Evolutionary conservation across 2,329 filamentous ascomycete species (phyloP).

Genomic region (Cryphonectria nitschkei): DNA sequence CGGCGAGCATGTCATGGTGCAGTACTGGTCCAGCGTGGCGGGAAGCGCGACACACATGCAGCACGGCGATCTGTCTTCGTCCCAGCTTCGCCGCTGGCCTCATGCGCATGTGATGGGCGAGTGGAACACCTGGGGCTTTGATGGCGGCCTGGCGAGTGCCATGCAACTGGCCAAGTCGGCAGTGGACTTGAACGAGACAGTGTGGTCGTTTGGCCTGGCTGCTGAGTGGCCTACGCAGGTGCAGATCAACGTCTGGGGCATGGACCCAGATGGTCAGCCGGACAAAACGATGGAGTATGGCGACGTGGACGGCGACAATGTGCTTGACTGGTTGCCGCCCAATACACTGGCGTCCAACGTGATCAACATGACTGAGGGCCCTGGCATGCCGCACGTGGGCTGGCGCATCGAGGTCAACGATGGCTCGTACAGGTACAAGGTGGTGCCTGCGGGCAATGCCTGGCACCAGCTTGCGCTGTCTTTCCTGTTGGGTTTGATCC

Average conservation of each 20-base stretch:
- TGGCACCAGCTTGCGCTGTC: slow-evolving; percentile 56
- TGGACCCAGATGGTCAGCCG: slow-evolving; percentile 64
- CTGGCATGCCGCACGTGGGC: slow-evolving; percentile 55
- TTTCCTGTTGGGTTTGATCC: slow-evolving; percentile 56
- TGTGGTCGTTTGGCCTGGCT: slow-evolving; percentile 65
- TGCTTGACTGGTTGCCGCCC: slow-evolving; percentile 65
- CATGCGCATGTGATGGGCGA: slow-evolving; percentile 65
- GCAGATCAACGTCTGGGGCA: slow-evolving; percentile 69
- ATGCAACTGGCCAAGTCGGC: slow-evolving; percentile 46
- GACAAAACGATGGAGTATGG: slow-evolving; percentile 63
- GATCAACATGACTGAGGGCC: slow-evolving; percentile 60
- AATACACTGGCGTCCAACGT: slow-evolving; percentile 56
- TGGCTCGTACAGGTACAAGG: slow-evolving; percentile 52
- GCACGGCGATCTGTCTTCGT: slow-evolving; percentile 53
- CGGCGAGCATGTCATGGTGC: slow-evolving; percentile 51
- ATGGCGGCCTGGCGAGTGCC: slow-evolving; percentile 58
- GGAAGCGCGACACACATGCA: slow-evolving; percentile 64
- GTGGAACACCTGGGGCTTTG: slow-evolving; percentile 67
- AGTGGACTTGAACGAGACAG: slow-evolving; percentile 41
- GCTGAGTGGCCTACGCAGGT: slow-evolving; percentile 65
- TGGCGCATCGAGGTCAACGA: slow-evolving; percentile 61
- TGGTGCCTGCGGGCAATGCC: slow-evolving; percentile 56
- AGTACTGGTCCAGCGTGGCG: slow-evolving; percentile 64
- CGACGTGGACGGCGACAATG: slow-evolving; percentile 61
- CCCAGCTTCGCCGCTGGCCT: slow-evolving; percentile 53